phyloP scores from a whole-genome alignment of 2,329 filamentous ascomycete species.

The Plectosphaerella plurivora region DNA sequence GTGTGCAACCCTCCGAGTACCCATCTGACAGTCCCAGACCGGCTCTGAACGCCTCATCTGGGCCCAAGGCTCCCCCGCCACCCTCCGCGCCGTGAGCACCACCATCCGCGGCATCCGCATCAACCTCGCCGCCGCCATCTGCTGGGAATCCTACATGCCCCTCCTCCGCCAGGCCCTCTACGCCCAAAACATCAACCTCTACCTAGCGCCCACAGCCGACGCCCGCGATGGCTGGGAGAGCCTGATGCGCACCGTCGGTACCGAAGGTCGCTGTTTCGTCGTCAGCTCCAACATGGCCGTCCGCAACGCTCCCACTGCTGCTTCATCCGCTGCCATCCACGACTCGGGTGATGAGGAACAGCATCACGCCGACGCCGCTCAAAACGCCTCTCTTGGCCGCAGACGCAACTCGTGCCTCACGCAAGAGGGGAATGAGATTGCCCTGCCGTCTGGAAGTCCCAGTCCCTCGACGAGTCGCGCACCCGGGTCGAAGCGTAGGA shows the following conservation, averaged over 20 bases:
- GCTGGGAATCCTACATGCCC: constrained; percentile 98
- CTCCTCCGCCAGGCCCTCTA: constrained; percentile 80
- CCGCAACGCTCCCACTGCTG: constrained; percentile 26
- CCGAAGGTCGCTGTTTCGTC: constrained; percentile 82
- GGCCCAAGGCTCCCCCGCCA: constrained; percentile 79
- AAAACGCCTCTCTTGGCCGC: background rate
- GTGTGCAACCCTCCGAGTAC: background rate
- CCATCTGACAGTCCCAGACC: constrained; percentile 45
- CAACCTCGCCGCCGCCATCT: constrained; percentile 82
- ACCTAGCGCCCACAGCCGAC: constrained; percentile 87
- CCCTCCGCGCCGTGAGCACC: constrained; percentile 74
- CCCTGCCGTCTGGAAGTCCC: constrained; percentile 25
- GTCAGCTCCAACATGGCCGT: constrained; percentile 82
- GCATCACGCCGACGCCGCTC: background rate
- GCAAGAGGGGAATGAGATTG: constrained; percentile 44
- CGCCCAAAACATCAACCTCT: constrained; percentile 85
- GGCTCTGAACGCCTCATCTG: constrained; percentile 79
- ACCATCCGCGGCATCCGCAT: constrained; percentile 74
- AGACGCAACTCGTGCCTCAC: constrained; percentile 21
- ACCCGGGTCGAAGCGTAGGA: constrained; percentile 17
- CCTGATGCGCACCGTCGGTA: constrained; percentile 76
- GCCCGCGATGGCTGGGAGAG: constrained; percentile 75
- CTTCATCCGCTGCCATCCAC: background rate
- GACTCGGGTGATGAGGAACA: background rate
- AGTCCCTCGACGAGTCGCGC: background rate